These are phyloP conservation scores for Bretziella fagacearum DNA, from an alignment of 2,329 filamentous ascomycete species.

Conservation along the genomic window DNA sequence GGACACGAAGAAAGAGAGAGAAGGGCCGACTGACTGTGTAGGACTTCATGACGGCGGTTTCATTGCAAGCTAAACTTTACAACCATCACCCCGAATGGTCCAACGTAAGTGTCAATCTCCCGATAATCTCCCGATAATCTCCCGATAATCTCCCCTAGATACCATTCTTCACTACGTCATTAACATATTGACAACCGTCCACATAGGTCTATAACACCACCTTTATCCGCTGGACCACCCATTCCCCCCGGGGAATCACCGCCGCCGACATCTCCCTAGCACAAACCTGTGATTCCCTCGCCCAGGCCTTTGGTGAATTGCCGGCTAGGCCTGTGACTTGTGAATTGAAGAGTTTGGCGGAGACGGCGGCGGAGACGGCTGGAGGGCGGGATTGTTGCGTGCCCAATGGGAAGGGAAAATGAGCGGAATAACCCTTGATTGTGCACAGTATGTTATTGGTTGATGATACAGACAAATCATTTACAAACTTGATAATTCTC, in stretches of 20 bases:
- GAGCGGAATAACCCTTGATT: background rate
- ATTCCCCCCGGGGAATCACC: conserved; percentile 48
- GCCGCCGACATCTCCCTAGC: conserved; percentile 47
- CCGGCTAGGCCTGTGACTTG: conserved; percentile 12
- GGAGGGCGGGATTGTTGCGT: conserved; percentile 36
- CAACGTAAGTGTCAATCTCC: conserved; percentile 33
- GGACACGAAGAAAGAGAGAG: too few species aligned
- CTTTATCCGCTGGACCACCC: conserved; percentile 58
- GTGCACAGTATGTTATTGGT: too few species aligned
- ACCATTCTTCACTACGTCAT: too few species aligned
- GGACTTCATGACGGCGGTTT: conserved; percentile 59
- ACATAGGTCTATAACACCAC: conserved; percentile 50
- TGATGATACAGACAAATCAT: too few species aligned
- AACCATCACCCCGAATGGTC: conserved; percentile 66
- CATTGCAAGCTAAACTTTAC: conserved; percentile 47
- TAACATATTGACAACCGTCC: background rate
- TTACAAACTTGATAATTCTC: too few species aligned
- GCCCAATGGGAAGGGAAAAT: conserved; percentile 24
- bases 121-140: background rate
- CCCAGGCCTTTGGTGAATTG: conserved; percentile 37
- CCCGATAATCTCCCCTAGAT: too few species aligned
- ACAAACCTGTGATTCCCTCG: conserved; percentile 41
- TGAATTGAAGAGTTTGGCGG: conserved; percentile 28
- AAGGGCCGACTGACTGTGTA: background rate
- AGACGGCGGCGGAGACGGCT: conserved; percentile 29